Evolutionary conservation across 2,329 filamentous ascomycete species (phyloP).

Genomic region (Penicillium concentricum): DNA sequence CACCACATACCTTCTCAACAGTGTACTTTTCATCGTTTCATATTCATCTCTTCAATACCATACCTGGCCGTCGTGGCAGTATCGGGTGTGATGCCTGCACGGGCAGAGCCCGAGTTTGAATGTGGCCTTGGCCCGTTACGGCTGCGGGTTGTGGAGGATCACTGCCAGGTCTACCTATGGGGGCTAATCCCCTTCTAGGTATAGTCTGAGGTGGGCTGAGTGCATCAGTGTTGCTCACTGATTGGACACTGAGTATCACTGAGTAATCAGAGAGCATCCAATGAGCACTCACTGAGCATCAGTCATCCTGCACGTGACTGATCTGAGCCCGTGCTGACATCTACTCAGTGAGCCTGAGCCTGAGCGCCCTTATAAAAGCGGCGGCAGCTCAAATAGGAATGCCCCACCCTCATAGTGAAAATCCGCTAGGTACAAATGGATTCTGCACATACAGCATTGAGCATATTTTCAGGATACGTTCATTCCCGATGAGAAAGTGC

Average conservation of each 20-base stretch:
- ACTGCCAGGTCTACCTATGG: too few species aligned
- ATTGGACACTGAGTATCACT: background rate
- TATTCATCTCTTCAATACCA: too few species aligned
- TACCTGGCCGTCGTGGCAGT: too few species aligned
- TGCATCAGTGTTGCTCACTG: slow-evolving; percentile 1
- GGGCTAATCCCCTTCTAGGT: background rate
- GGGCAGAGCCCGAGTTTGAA: too few species aligned
- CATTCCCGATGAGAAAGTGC: too few species aligned
- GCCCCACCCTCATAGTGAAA: background rate
- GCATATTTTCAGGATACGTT: background rate
- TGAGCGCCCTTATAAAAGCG: slow-evolving; percentile 5
- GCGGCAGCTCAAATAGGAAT: slow-evolving; percentile 1
- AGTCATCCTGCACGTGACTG: background rate
- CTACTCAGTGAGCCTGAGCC: slow-evolving; percentile 5
- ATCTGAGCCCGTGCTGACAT: slow-evolving; percentile 2
- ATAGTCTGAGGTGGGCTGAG: background rate
- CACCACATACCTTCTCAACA: too few species aligned
- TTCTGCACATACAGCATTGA: background rate
- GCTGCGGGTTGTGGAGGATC: too few species aligned
- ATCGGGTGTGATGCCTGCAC: too few species aligned
- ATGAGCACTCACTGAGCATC: background rate
- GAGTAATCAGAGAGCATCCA: background rate
- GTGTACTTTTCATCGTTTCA: too few species aligned
- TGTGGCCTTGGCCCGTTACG: too few species aligned
- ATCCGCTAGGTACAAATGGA: background rate